Base-by-base conservation (phyloP, 2,329 filamentous ascomycete species). In the Diplodia sapinea region DNA sequence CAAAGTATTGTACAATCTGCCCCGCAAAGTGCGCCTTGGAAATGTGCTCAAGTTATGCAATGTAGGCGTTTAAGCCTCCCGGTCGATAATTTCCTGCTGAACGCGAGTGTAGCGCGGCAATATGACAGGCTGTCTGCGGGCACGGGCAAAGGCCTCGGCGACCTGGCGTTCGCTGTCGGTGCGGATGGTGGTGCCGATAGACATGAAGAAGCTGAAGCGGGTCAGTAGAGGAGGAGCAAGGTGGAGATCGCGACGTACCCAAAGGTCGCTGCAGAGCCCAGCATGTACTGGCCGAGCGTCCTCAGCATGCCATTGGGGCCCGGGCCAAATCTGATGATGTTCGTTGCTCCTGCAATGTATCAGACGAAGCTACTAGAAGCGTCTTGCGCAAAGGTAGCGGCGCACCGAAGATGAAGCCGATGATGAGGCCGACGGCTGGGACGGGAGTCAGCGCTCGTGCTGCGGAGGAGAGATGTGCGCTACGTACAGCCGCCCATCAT, bases 401-500 rank as follows among this genome's bases (percentile, higher is more conserved):
- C 84, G 62, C 84, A 96, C 94, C 95, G 74, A 95, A 97, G 75
- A 99, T 96, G 84, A 99, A 98, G 71, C 95, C 95, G 82, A 99
- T 97, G 78, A 97, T 97, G 64, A 92, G 85, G 70, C 95, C 95
- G 70, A 99, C 95, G 80, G 93, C 95, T 98, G 43, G 33, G 61
- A 51, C 59, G 56, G 50, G 55, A 43, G 40, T 68, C 17, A 66
- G 65, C 31, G 67, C 20, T 71, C 83, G 65, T 20, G 55, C 47
- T 65, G 63, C 50, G 51, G 68, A 70, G 49, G 47, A 69, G 43
- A 68, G 54, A 38, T 50, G 13, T 7, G 31, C 33, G 54, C 55
- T 55, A 87, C 93, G 75, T 91, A 98, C 94, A 96, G 79, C 93
- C 92, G 74, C 95, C 95, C 93, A 98, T 98, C 90, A 99, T 90